These are phyloP conservation scores for Poa annua DNA, from an alignment of 176 grass and related monocot genomes.

Conservation along the genomic window DNA sequence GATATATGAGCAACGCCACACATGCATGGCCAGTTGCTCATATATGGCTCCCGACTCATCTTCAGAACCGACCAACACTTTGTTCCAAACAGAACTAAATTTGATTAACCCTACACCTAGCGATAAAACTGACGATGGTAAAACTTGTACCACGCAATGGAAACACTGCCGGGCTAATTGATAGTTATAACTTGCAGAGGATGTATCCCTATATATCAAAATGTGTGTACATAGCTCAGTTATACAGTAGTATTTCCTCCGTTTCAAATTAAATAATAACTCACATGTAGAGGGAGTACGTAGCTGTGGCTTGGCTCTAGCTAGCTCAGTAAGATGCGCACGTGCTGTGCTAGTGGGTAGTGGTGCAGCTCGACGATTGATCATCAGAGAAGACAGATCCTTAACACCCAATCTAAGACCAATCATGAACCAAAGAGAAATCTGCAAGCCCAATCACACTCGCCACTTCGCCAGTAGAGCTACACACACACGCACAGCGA, in stretches of 20 bases:
- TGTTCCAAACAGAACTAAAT: no score
- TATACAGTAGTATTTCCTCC: no score
- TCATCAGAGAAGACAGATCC: background rate
- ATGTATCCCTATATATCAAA: background rate
- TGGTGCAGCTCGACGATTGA: background rate
- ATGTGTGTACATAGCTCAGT: background rate
- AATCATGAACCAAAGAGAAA: background rate
- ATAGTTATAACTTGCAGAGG: no score
- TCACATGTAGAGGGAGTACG: no score
- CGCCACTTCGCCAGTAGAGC: background rate
- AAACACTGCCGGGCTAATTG: no score
- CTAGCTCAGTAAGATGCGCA: background rate
- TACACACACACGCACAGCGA: background rate
- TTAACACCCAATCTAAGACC: background rate
- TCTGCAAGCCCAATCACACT: background rate
- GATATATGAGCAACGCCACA: conserved; percentile 6
- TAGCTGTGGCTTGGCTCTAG: no score
- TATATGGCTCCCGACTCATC: background rate
- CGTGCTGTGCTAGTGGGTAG: background rate
- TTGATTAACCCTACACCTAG: no score
- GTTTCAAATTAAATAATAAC: no score
- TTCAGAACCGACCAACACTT: background rate
- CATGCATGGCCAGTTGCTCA: background rate
- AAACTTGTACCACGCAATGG: no score
- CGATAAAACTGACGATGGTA: background rate